Evolutionary conservation across 352 stramenopile genomes (phyloP), one percentile per base, ranked within the genome.

Genomic region (Proteromonas lacertae): DNA sequence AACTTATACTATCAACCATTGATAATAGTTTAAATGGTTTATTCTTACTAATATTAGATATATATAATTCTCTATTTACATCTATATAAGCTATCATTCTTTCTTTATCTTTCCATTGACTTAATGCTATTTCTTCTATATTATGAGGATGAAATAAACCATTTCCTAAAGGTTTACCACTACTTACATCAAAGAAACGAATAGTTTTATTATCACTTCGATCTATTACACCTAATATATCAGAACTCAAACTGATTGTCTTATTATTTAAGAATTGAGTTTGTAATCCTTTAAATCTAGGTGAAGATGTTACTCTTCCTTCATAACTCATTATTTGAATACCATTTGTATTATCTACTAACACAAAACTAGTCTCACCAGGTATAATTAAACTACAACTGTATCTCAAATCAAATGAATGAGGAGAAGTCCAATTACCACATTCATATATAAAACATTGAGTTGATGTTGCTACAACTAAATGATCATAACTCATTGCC

Each of bases 211-310:
- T 55, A 38, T 87, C 69, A 10, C 60, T 60, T 33, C 72, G 54
- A 36, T 90, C 74, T 16, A 90, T 35, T 20, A 87, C 69, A 4
- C 64, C 59, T 5, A 90, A 47, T 23, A 60, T 64, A 29, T 90
- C 73, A 23, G 59, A 54, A 44, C 60, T 74, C 16, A 90, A 55
- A 10, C 65, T 63, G 16, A 89, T 62, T 16, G 64, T 72, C 37
- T 56, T 60, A 19, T 50, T 52, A 43, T 71, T 77, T 21, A 89
- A 52, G 22, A 80, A 76, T 26, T 86, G 64, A 9, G 69, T 50
- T 26, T 73, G 66, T 35, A 90, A 58, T 16, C 68, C 70, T 0
- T 59, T 48, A 38, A 86, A 78, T 29, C 69, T 69, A 0, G 67
- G 68, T 17, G 53, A 66, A 54, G 66, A 75, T 21, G 84, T 54